Conservation (phyloP, 1,284 basidiomycete genomes). For the Thecaphora thlaspeos region DNA sequence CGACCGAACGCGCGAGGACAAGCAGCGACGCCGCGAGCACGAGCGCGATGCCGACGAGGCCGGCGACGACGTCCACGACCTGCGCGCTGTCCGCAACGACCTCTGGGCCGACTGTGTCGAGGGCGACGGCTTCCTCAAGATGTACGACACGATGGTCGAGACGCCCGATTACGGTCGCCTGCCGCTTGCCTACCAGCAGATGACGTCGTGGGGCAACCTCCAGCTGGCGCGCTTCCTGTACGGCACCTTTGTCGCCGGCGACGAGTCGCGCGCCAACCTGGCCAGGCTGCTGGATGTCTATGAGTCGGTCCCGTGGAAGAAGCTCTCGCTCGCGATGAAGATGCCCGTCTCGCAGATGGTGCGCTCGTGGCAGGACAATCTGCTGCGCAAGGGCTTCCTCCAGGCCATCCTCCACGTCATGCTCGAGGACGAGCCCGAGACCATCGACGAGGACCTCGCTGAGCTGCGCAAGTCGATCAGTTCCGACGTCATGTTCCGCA, state of each 20-base stretch:
- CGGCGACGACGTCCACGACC: slow-evolving; percentile 48
- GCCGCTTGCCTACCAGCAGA: slow-evolving; percentile 49
- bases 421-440: slow-evolving; percentile 49
- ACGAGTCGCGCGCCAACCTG: slow-evolving; percentile 49
- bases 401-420: slow-evolving; percentile 44
- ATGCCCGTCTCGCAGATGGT: slow-evolving; percentile 45
- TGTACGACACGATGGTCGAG: slow-evolving; percentile 41
- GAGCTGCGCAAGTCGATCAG: slow-evolving; percentile 41
- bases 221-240: slow-evolving; percentile 50
- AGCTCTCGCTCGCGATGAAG: slow-evolving; percentile 48
- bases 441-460: slow-evolving; percentile 44
- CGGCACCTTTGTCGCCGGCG: slow-evolving; percentile 49
- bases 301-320: slow-evolving; percentile 50
- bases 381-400: slow-evolving; percentile 42
- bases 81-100: slow-evolving; percentile 44
- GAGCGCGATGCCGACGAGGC: slow-evolving; percentile 44
- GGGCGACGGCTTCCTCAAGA: slow-evolving; percentile 51
- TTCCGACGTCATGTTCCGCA: slow-evolving; percentile 48
- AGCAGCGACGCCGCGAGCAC: slow-evolving; percentile 42
- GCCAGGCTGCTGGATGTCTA: slow-evolving; percentile 40
- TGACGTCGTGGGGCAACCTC: slow-evolving; percentile 51
- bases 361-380: slow-evolving; percentile 42
- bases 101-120: slow-evolving; percentile 54
- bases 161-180: slow-evolving; percentile 38
- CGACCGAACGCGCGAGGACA: slow-evolving; percentile 41